A percentile compares a stretch with the other conserved stretches of the same genome.
phyloP scores from a whole-genome alignment of 192 early-diverging fungal species.

The Dispira simplex region DNA sequence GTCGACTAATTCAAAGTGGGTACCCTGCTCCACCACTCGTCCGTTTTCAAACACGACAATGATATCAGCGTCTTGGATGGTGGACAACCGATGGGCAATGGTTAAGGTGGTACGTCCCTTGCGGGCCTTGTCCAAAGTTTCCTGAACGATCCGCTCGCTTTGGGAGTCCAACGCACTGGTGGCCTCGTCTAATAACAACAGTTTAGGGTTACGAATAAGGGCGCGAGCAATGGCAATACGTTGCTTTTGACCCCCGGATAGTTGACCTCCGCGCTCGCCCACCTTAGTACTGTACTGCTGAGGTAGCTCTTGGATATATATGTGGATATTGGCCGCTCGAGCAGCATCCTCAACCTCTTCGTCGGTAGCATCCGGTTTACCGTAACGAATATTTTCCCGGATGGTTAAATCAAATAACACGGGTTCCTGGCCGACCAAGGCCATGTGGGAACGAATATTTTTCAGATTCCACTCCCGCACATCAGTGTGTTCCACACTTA shows the following conservation, averaged over 20 bases:
- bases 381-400: conserved; percentile 41
- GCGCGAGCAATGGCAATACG: conserved; percentile 82
- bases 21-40: conserved; percentile 39
- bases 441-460: conserved; percentile 28
- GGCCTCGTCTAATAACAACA: conserved; percentile 68
- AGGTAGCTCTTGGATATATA: conserved; percentile 76
- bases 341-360: conserved; percentile 30
- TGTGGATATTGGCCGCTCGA: conserved; percentile 38
- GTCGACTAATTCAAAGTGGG: conserved; percentile 37
- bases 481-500: conserved; percentile 24
- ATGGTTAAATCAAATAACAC: conserved; percentile 40
- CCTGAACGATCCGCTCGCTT: conserved; percentile 54
- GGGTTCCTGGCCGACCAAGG: conserved; percentile 44
- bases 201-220: conserved; percentile 66
- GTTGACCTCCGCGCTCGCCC: conserved; percentile 57
- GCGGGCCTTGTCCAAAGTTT: conserved; percentile 47
- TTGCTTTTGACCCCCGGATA: too few relatives aligned
- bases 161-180: conserved; percentile 54
- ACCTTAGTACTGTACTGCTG: conserved; percentile 68
- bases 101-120: conserved; percentile 56
- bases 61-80: conserved; percentile 49
- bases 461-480: conserved; percentile 28
- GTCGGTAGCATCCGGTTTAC: conserved; percentile 28
- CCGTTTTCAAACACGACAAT: conserved; percentile 65
- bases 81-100: conserved; percentile 62